phyloP scores from a whole-genome alignment of 2,329 filamentous ascomycete genomes.

The Xylaria multiplex region DNA sequence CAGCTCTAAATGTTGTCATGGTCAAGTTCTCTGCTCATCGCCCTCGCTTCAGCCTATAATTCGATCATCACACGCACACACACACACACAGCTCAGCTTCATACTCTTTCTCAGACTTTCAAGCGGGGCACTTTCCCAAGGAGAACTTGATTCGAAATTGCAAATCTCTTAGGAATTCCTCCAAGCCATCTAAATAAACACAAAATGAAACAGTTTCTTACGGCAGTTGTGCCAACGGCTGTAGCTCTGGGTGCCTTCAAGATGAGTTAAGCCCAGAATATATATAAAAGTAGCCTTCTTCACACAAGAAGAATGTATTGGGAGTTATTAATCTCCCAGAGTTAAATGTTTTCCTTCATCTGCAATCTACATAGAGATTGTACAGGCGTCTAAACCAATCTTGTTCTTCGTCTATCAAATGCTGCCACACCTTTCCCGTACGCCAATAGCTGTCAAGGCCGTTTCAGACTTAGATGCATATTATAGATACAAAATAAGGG shows the following conservation, averaged over 20 bases:
- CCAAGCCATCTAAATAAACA: too few species aligned
- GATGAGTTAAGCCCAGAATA: background rate
- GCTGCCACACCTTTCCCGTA: slow-evolving; percentile 16
- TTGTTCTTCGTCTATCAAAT: slow-evolving; percentile 30
- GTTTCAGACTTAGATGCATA: slow-evolving; percentile 21
- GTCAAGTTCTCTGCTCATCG: too few species aligned
- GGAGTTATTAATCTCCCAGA: slow-evolving; percentile 5
- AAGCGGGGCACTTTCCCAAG: too few species aligned
- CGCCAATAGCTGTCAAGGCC: slow-evolving; percentile 19
- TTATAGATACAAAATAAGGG: slow-evolving; percentile 24
- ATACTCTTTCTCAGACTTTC: background rate
- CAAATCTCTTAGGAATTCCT: too few species aligned
- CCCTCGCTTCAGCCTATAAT: too few species aligned
- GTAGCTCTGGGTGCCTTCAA: too few species aligned
- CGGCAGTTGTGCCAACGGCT: too few species aligned
- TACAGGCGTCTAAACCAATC: slow-evolving; percentile 13
- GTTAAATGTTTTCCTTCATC: slow-evolving; percentile 4
- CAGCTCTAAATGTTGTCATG: too few species aligned
- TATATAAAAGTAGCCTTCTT: background rate
- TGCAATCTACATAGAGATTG: slow-evolving; percentile 26
- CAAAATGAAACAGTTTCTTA: too few species aligned
- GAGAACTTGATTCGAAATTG: too few species aligned
- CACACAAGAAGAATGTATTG: slow-evolving; percentile 3
- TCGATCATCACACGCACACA: too few species aligned
- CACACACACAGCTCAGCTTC: background rate